Conservation (phyloP, 495 filamentous ascomycete genomes). For the Talaromyces adpressus region DNA sequence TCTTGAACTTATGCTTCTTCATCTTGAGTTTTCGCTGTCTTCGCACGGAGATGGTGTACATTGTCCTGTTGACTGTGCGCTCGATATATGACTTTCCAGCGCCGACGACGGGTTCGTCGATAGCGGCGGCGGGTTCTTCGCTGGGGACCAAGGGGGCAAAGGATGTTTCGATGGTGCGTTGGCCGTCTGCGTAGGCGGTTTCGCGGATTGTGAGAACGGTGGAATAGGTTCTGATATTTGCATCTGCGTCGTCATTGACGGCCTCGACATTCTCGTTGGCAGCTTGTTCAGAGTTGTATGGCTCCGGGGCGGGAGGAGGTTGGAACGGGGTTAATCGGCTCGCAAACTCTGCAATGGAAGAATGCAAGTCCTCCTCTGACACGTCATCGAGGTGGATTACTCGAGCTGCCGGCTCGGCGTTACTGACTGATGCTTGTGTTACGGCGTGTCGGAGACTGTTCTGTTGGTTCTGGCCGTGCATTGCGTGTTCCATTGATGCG, state of each 20-base stretch:
- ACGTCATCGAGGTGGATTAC: constrained; percentile 21
- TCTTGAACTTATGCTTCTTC: constrained; percentile 99
- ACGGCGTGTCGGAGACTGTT: constrained; percentile 44
- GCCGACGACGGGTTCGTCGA: constrained; percentile 21
- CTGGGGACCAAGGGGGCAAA: constrained; percentile 34
- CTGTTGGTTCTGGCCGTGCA: constrained; percentile 32
- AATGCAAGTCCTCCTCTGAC: constrained; percentile 28
- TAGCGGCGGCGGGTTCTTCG: constrained; percentile 17
- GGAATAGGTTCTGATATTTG: constrained; percentile 44
- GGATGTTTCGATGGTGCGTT: constrained; percentile 51
- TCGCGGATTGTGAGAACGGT: constrained; percentile 79
- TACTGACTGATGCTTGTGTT: constrained; percentile 35
- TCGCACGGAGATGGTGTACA: constrained; percentile 74
- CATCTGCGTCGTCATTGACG: constrained; percentile 14
- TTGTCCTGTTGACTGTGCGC: constrained; percentile 29
- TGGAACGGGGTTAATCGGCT: constrained; percentile 67
- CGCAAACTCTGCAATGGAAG: constrained; percentile 46
- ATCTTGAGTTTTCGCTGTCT: constrained; percentile 89
- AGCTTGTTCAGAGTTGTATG: constrained; percentile 37
- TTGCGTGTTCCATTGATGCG: constrained; percentile 59
- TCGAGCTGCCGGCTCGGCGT: constrained; percentile 31
- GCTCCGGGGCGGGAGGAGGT: constrained; percentile 66
- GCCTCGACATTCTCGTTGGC: constrained; percentile 21
- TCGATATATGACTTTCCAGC: constrained; percentile 27
- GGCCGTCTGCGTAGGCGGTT: constrained; percentile 60